These are phyloP conservation scores for Uromyces viciae-fabae DNA, from an alignment of 1,284 basidiomycete species.

Conservation along the genomic window DNA sequence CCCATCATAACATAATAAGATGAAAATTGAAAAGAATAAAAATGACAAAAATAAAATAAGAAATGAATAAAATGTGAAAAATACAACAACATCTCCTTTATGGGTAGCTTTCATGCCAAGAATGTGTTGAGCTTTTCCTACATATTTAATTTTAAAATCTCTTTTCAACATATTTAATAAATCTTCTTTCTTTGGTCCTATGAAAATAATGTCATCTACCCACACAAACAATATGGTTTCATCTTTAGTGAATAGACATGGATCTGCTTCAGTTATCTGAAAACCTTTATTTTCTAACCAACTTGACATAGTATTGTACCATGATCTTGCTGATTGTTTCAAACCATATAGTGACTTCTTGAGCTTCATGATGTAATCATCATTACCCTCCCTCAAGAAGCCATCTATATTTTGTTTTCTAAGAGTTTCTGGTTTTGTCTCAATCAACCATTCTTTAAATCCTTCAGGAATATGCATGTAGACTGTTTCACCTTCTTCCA, in stretches of 20 bases:
- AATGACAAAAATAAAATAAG: too few relatives aligned
- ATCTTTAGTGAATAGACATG: conserved; percentile 30
- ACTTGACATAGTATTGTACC: conserved; percentile 28
- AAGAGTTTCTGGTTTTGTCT: not conserved
- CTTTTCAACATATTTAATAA: not conserved
- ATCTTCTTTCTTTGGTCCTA: not conserved
- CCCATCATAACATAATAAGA: too few relatives aligned
- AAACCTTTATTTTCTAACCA: conserved; percentile 35
- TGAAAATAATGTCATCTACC: conserved; percentile 10
- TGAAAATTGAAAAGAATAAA: too few relatives aligned
- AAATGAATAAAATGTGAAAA: too few relatives aligned
- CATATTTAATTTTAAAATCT: conserved; percentile 23
- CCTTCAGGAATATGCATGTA: not conserved
- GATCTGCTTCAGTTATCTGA: conserved; percentile 28
- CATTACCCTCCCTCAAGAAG: not conserved
- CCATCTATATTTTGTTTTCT: conserved; percentile 5
- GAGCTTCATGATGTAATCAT: conserved; percentile 26
- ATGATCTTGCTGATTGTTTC: conserved; percentile 39
- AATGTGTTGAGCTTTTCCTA: not conserved
- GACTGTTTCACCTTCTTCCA: not conserved
- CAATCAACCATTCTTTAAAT: not conserved
- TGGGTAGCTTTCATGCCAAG: conserved; percentile 2
- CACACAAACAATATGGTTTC: conserved; percentile 8
- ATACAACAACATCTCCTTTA: not conserved
- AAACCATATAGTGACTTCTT: conserved; percentile 40